Percentiles rank a stretch among this genome's conserved stretches.
These are phyloP conservation scores for Debaryomycetaceae sp. DNA, from an alignment of 1,139 yeast genomes.

Conservation along the genomic window DNA sequence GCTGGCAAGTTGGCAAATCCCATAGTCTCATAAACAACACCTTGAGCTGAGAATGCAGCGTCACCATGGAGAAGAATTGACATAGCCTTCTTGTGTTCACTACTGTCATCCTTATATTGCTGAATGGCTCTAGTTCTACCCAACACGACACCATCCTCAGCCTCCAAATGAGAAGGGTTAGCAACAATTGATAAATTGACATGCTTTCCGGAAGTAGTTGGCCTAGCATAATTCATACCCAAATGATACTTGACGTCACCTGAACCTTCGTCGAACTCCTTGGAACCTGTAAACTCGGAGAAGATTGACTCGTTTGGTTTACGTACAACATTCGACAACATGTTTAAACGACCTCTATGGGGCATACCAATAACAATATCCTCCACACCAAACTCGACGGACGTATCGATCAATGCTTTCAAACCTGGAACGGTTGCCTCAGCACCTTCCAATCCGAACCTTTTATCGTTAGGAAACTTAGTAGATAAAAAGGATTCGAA, in stretches of 20 bases:
- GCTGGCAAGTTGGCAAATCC: constrained; percentile 92
- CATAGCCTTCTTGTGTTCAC: constrained; percentile 80
- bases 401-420: constrained; percentile 90
- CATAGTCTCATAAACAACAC: constrained; percentile 98
- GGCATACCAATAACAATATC: constrained; percentile 99
- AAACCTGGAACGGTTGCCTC: constrained; percentile 96
- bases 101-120: constrained; percentile 85
- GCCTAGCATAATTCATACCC: constrained; percentile 99
- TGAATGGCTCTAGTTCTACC: constrained; percentile 98
- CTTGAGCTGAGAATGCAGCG: constrained; percentile 98
- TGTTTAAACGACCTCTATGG: constrained; percentile 97
- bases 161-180: constrained; percentile 97
- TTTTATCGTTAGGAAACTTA: constrained; percentile 96
- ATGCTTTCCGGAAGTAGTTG: constrained; percentile 96
- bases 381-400: constrained; percentile 91
- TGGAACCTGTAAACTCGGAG: constrained; percentile 91
- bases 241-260: constrained; percentile 99
- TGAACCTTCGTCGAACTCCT: constrained; percentile 83
- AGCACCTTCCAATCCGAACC: constrained; percentile 98
- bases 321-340: constrained; percentile 96
- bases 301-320: constrained; percentile 98
- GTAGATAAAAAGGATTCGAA: constrained; percentile 90
- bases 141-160: constrained; percentile 97
- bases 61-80: constrained; percentile 96
- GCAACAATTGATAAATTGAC: constrained; percentile 96